phyloP scores from a whole-genome alignment of 257 asterid genomes.

The Solanum ossicruentum region DNA sequence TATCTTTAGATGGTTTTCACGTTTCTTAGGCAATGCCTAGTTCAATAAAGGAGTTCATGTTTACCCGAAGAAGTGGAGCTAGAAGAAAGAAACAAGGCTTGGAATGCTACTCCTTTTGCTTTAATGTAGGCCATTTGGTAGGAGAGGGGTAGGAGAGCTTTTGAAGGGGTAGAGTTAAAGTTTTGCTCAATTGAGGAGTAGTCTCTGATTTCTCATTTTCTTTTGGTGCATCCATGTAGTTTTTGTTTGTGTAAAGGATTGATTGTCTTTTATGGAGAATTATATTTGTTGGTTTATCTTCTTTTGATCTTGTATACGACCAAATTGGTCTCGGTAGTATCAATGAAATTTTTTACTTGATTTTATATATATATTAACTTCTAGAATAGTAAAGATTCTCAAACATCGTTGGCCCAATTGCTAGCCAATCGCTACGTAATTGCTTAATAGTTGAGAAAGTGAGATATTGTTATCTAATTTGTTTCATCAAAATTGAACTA shows the following conservation, averaged over 20 bases:
- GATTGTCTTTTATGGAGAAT: not conserved
- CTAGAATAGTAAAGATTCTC: not conserved
- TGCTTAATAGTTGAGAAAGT: not conserved
- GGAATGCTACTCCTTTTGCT: not conserved
- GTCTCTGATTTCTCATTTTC: not conserved
- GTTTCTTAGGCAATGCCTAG: not conserved
- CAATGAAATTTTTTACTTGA: not conserved
- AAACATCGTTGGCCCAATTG: not conserved
- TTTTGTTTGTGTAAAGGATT: not conserved
- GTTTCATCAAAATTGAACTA: not conserved
- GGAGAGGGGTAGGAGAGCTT: not conserved
- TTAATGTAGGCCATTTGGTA: not conserved
- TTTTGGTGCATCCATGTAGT: not conserved
- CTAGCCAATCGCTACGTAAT: not conserved
- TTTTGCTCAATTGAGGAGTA: not conserved
- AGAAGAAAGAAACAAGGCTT: not conserved
- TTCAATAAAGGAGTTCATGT: not conserved
- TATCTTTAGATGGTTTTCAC: not conserved
- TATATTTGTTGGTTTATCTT: not conserved
- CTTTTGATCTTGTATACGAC: not conserved
- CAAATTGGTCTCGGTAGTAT: not conserved
- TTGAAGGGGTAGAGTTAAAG: not conserved
- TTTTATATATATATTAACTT: not conserved
- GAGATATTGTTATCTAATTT: not conserved
- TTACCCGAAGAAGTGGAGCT: not conserved